A percentile compares a stretch with the other conserved stretches of the same genome.
Conservation (phyloP, 1,284 basidiomycete genomes). For the Heterobasidion occidentale region DNA sequence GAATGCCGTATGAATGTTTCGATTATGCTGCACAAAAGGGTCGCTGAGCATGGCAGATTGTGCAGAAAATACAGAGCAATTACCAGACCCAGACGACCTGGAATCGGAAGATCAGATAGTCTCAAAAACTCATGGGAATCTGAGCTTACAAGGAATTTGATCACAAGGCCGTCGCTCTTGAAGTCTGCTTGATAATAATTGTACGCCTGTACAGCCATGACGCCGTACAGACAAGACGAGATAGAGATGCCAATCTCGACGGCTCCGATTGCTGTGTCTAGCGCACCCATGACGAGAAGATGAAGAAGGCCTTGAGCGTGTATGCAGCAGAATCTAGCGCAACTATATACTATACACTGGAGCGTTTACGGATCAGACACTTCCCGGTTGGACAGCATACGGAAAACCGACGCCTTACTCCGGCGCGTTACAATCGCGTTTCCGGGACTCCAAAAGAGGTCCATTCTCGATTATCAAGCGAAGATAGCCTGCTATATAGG, state of each 20-base stretch:
- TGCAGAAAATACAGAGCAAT: too few relatives aligned
- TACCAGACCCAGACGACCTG: not conserved
- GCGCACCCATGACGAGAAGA: not conserved
- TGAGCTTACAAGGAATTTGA: not conserved
- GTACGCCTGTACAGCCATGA: not conserved
- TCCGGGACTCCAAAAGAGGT: too few relatives aligned
- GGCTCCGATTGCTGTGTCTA: not conserved
- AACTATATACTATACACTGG: too few relatives aligned
- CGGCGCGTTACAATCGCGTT: too few relatives aligned
- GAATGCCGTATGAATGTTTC: not conserved
- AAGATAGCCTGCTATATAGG: too few relatives aligned
- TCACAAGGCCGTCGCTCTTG: not conserved
- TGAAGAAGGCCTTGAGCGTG: too few relatives aligned
- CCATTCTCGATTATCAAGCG: too few relatives aligned
- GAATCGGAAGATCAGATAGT: not conserved
- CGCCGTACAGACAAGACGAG: not conserved
- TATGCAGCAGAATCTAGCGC: too few relatives aligned
- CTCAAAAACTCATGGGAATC: not conserved
- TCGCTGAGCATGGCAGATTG: not conserved
- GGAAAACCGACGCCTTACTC: too few relatives aligned
- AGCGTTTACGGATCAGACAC: too few relatives aligned
- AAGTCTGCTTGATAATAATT: constrained; percentile 1
- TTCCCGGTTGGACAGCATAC: too few relatives aligned
- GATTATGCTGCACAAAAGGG: not conserved
- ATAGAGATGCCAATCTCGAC: not conserved